Conservation (phyloP, 306 rosid species). For the Sicyos baderoa region DNA sequence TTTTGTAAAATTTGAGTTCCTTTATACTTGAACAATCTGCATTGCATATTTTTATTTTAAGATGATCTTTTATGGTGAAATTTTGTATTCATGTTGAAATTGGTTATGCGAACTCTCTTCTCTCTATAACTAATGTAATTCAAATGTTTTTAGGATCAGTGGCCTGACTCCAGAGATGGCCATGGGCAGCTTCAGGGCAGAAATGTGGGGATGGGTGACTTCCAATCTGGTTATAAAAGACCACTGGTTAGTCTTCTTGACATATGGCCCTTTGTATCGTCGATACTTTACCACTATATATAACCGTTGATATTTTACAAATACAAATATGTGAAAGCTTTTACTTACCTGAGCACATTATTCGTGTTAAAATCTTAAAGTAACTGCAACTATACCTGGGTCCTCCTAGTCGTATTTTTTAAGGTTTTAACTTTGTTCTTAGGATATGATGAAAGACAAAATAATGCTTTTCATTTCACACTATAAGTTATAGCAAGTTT, state of each 20-base stretch:
- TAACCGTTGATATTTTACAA: not conserved
- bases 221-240: constrained; percentile 58
- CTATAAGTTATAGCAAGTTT: not conserved
- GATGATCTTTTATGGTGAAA: not conserved
- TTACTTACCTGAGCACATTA: not conserved
- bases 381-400: not conserved
- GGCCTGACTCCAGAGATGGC: constrained; percentile 58
- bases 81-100: constrained; percentile 21
- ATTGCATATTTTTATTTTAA: constrained; percentile 6
- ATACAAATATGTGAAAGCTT: constrained; percentile 9
- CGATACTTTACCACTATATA: not conserved
- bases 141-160: constrained; percentile 50
- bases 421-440: not conserved
- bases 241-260: constrained; percentile 46
- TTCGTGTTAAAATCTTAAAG: not conserved
- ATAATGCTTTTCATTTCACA: not conserved
- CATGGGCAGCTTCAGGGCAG: constrained; percentile 64
- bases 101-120: constrained; percentile 23
- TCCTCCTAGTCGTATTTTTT: not conserved
- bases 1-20: not conserved
- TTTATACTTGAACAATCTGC: constrained; percentile 5
- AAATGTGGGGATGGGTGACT: constrained; percentile 45
- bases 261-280: not conserved
- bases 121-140: constrained; percentile 22
- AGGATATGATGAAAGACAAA: not conserved